These are phyloP conservation scores for Tricholoma sp. DNA, from an alignment of 768 basidiomycete genomes.

Conservation along the genomic window DNA sequence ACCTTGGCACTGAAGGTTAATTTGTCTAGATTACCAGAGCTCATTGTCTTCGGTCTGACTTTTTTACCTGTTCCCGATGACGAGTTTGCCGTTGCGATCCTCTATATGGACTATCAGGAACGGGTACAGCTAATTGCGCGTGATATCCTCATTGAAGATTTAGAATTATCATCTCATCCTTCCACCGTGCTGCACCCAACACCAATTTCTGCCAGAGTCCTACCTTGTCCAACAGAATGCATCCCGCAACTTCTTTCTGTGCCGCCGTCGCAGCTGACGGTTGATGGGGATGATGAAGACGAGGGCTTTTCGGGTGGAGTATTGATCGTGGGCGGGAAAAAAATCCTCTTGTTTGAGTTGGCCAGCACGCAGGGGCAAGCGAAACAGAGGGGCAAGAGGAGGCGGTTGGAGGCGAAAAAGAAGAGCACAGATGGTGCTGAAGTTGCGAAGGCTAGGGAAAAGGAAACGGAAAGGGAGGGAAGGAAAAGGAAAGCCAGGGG, in stretches of 20 bases:
- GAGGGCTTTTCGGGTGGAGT: constrained; percentile 55
- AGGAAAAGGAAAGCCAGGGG: constrained; percentile 52
- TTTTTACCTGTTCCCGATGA: constrained; percentile 48
- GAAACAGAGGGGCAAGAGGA: constrained; percentile 51
- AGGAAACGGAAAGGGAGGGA: constrained; percentile 51
- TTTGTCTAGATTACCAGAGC: constrained; percentile 48
- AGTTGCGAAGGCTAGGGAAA: constrained; percentile 42
- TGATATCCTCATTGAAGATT: constrained; percentile 43
- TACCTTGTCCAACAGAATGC: constrained; percentile 38
- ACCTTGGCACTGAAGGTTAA: not conserved
- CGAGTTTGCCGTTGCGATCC: constrained; percentile 54
- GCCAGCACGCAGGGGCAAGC: constrained; percentile 41
- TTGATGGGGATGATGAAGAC: constrained; percentile 25
- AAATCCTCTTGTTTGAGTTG: constrained; percentile 58
- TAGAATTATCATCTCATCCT: constrained; percentile 45
- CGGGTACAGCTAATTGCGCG: constrained; percentile 61
- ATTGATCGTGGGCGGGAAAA: constrained; percentile 63
- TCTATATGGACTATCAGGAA: constrained; percentile 59
- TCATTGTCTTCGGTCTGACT: constrained; percentile 62
- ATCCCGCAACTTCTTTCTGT: constrained; percentile 38
- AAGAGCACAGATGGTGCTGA: constrained; percentile 39
- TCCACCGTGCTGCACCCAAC: constrained; percentile 50
- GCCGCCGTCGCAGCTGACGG: constrained; percentile 23
- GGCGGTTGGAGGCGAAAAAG: constrained; percentile 47
- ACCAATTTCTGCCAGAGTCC: constrained; percentile 41